A percentile compares a stretch with the other conserved stretches of the same genome.
These are phyloP conservation scores for Pelargonium australe DNA, from an alignment of 441 rosid genomes.

Conservation along the genomic window DNA sequence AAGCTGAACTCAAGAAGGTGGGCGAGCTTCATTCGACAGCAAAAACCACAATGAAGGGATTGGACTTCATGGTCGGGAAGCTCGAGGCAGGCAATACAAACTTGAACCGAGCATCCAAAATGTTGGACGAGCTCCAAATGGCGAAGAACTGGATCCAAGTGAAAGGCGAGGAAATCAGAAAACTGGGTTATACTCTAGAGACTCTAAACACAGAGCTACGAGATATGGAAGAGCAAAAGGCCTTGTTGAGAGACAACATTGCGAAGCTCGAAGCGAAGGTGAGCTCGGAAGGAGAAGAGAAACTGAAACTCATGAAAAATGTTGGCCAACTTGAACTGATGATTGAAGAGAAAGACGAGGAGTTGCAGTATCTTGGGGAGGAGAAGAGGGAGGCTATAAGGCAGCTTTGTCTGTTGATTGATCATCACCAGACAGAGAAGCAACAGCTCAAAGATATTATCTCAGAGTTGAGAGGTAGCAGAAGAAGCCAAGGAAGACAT, in stretches of 20 bases:
- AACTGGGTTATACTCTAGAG: conserved; percentile 27
- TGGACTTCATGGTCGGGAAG: conserved; percentile 35
- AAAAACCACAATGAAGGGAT: conserved; percentile 27
- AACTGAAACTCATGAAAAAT: conserved; percentile 31
- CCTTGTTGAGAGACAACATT: conserved; percentile 29
- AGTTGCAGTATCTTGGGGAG: conserved; percentile 48
- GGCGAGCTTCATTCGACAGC: conserved; percentile 36
- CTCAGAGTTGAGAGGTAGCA: conserved; percentile 28
- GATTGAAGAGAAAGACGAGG: conserved; percentile 43
- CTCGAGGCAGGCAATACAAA: conserved; percentile 34
- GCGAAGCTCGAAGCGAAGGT: conserved; percentile 40
- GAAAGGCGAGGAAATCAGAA: conserved; percentile 34
- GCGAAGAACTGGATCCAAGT: conserved; percentile 43
- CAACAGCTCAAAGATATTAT: conserved; percentile 53
- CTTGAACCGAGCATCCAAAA: conserved; percentile 33
- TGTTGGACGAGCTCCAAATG: conserved; percentile 33
- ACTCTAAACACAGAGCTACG: conserved; percentile 34
- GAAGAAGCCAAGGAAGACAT: conserved; percentile 25
- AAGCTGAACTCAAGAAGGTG: conserved; percentile 34
- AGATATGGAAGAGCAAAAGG: conserved; percentile 32
- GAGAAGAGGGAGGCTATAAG: conserved; percentile 89
- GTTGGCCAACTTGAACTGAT: conserved; percentile 39
- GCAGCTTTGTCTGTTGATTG: conserved; percentile 77
- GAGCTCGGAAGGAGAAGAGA: conserved; percentile 9
- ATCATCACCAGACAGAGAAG: conserved; percentile 52